Conservation (phyloP, 768 basidiomycete species). For the Mrakia frigida region DNA sequence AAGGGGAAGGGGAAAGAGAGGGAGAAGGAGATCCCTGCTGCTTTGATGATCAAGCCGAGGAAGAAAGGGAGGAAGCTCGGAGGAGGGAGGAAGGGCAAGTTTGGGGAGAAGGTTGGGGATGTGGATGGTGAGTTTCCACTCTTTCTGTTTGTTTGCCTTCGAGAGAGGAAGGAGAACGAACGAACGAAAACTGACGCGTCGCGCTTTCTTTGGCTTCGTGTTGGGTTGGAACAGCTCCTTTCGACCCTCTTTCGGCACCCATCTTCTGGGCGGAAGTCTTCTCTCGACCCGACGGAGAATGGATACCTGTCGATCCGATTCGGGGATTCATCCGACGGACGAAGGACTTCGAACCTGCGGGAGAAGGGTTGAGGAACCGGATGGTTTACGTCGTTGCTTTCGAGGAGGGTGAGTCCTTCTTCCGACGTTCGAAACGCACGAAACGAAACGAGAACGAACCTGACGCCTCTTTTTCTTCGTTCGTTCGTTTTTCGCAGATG, state of each 20-base stretch:
- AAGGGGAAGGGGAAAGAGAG: not conserved
- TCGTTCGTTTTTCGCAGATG: conserved; percentile 51
- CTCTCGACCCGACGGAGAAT: conserved; percentile 80
- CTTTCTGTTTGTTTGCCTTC: not conserved
- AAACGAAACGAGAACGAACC: not conserved
- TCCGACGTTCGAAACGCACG: too few relatives aligned
- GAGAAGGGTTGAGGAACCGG: conserved; percentile 58
- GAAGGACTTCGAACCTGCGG: conserved; percentile 68
- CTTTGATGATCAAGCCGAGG: not conserved
- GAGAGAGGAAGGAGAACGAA: not conserved
- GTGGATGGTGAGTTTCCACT: not conserved
- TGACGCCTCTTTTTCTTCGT: not conserved
- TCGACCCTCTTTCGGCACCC: conserved; percentile 55
- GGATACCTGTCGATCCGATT: conserved; percentile 89
- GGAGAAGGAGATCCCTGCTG: not conserved
- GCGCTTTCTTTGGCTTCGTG: too few relatives aligned
- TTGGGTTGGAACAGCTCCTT: not conserved
- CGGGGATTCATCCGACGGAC: conserved; percentile 73
- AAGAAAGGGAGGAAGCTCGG: conserved; percentile 3
- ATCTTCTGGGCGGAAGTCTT: conserved; percentile 98
- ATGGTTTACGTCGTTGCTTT: conserved; percentile 90
- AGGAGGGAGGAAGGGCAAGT: not conserved
- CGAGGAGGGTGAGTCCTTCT: conserved; percentile 64
- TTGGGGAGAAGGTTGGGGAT: not conserved
- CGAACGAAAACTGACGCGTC: not conserved